Conservation (phyloP, 2,329 filamentous ascomycete genomes). For the Fusarium sublunatum region DNA sequence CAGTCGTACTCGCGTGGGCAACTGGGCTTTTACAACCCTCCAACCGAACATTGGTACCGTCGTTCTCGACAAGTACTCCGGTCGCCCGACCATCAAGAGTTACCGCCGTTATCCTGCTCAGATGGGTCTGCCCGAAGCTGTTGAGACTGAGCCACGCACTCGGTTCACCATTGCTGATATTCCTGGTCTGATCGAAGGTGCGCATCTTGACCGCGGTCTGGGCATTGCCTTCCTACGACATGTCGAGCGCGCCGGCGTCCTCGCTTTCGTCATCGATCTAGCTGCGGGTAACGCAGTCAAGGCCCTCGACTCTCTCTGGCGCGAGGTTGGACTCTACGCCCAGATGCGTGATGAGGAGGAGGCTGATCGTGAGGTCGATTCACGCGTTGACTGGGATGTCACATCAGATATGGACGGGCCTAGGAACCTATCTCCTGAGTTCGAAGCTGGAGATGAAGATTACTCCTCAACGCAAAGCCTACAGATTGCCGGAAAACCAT, state of each 20-base stretch:
- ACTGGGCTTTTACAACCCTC: conserved; percentile 97
- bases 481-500: conserved; percentile 93
- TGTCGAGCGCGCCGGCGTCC: conserved; percentile 90
- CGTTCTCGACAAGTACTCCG: conserved; percentile 86
- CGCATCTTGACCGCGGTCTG: conserved; percentile 90
- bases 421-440: conserved; percentile 42
- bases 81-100: conserved; percentile 69
- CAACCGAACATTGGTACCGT: conserved; percentile 97
- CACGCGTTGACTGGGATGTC: conserved; percentile 68
- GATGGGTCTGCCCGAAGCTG: conserved; percentile 55
- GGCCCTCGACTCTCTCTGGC: conserved; percentile 86
- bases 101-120: conserved; percentile 50
- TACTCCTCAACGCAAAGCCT: conserved; percentile 54
- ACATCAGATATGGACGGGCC: conserved; percentile 56
- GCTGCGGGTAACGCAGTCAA: conserved; percentile 80
- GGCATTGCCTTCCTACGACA: conserved; percentile 93
- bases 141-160: conserved; percentile 69
- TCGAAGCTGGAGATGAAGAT: conserved; percentile 20
- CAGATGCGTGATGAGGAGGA: conserved; percentile 81
- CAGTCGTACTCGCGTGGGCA: conserved; percentile 87
- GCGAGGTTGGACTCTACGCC: conserved; percentile 88
- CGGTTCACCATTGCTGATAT: conserved; percentile 96
- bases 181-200: conserved; percentile 90
- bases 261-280: conserved; percentile 94
- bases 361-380: conserved; percentile 69